Evolutionary conservation across 345 rosid species (phyloP).

Genomic region (Sapria himalayana): DNA sequence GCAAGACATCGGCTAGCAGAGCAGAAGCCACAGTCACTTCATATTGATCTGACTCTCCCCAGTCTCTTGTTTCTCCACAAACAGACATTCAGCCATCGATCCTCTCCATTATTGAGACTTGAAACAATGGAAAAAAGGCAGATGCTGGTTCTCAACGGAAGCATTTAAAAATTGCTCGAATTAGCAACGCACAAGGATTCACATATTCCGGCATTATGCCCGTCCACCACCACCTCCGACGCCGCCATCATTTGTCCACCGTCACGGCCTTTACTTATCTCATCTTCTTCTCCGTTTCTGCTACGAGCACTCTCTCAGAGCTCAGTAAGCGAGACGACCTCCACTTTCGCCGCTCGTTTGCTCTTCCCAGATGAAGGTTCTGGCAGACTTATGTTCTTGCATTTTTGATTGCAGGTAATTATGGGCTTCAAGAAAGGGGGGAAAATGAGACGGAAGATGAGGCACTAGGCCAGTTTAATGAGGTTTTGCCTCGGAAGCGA

Average conservation of each 20-base stretch:
- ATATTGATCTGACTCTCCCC: too few relatives aligned
- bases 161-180: neutral
- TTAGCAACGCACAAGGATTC: neutral
- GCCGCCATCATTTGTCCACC: constrained; percentile 10
- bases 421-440: constrained; percentile 13
- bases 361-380: constrained; percentile 7
- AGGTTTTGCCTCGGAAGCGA: constrained; percentile 20
- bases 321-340: constrained; percentile 18
- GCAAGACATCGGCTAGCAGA: too few relatives aligned
- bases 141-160: neutral
- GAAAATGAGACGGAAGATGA: constrained; percentile 12
- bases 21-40: too few relatives aligned
- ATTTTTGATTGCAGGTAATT: constrained; percentile 13
- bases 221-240: constrained; percentile 19
- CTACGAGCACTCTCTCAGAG: constrained; percentile 12
- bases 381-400: neutral
- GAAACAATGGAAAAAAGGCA: too few relatives aligned
- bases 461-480: constrained; percentile 8
- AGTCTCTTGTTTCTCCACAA: too few relatives aligned
- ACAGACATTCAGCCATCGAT: too few relatives aligned
- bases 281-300: constrained; percentile 25
- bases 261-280: constrained; percentile 32
- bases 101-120: too few relatives aligned
- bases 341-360: neutral
- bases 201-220: too few relatives aligned